Base-by-base conservation (phyloP, 345 rosid genomes). In the Raphanus raphanistrum region DNA sequence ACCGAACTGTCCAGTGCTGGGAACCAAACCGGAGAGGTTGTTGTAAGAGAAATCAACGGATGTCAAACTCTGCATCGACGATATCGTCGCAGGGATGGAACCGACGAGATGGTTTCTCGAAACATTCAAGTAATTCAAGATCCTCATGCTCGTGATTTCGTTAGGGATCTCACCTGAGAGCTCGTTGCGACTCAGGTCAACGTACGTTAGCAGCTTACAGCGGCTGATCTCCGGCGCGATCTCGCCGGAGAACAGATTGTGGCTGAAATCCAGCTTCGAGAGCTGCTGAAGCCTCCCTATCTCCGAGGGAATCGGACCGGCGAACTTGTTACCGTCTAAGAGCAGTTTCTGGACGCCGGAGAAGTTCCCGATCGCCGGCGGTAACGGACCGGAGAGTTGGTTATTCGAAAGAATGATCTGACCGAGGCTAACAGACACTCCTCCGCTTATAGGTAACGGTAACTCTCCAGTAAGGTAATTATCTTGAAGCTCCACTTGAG, bases 21-120 rank as follows among this genome's bases (percentile, higher is more conserved):
- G 97, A 81, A 92, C 96, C 64, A 90, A 82, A 59, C 97, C 97
- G 52, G 96, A 82, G 41, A 92, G 92, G 79, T 89, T 88, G 88
- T 92, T 92, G 78, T 86, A 92, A 5, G 96, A 90, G 72, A 92
- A 90, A 88, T 92, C 97, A 73, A 88, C 91, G 8, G 93, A 86
- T 31, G 97, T 92, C 71, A 92, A 84, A 68, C 96, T 90, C 85
- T 88, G 93, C 97, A 92, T 92, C 41, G 86, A 70, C 6, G 97
- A 72, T 66, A 92, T 82, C 4, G 97, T 82, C 31, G 84, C 55
- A n/a, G 97, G 97, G 76, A 92, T 84, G 38, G 82, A 81, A 52
- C 95, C 97, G 2, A 84, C 75, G 31, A 92, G 85, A 80, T 86
- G 88, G 76, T 92, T 92, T 69, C 90, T 87, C 7, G 97, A 92